These are phyloP conservation scores for Rutidosis leptorrhynchoides DNA, from an alignment of 129 eudicot species.

Conservation along the genomic window DNA sequence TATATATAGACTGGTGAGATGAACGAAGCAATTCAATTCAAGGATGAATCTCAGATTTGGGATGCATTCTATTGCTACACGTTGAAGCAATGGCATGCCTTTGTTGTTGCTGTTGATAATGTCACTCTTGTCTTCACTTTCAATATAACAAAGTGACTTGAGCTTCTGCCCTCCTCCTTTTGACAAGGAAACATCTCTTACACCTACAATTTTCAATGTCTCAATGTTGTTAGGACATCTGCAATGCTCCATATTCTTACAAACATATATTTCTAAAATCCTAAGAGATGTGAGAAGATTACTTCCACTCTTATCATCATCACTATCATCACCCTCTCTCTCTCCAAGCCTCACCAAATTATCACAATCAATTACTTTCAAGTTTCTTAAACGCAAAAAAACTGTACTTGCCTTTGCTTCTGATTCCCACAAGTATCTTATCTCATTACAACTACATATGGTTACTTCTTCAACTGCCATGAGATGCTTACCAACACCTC, in stretches of 20 bases:
- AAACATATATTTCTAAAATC: background rate
- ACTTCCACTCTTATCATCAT: background rate
- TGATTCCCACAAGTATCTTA: slow-evolving; percentile 27
- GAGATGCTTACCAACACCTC: slow-evolving; percentile 19
- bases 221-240: slow-evolving; percentile 6
- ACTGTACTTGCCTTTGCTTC: slow-evolving; percentile 10
- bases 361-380: background rate
- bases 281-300: slow-evolving; percentile 18
- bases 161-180: slow-evolving; percentile 11
- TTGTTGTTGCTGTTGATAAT: too few species aligned
- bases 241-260: slow-evolving; percentile 20
- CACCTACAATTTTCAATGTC: background rate
- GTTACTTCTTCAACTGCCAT: slow-evolving; percentile 6
- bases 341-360: slow-evolving; percentile 23
- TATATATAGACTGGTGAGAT: background rate
- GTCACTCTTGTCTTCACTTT: background rate
- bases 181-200: background rate
- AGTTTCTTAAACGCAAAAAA: slow-evolving; percentile 15
- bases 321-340: background rate
- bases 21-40: background rate
- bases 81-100: background rate
- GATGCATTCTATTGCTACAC: background rate
- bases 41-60: background rate
- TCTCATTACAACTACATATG: background rate
- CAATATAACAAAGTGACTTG: background rate